Percentiles rank a stretch among this genome's conserved stretches.
Conservation (phyloP, 192 early-diverging fungal species). For the Cladochytrium replicatum region DNA sequence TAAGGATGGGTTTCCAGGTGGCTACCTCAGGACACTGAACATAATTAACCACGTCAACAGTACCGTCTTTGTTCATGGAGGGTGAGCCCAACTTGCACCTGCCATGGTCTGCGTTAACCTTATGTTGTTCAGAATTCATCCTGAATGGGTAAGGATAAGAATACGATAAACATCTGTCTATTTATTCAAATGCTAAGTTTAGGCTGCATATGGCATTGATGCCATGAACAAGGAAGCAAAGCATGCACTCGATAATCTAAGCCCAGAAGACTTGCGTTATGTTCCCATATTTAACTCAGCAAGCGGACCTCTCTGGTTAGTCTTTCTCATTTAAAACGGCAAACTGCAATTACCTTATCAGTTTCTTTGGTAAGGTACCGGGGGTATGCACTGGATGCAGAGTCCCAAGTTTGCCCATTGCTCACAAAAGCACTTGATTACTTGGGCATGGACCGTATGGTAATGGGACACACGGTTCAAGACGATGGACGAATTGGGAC, state of each 20-base stretch:
- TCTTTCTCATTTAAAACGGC: conserved; percentile 4
- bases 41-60: conserved; percentile 36
- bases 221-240: conserved; percentile 36
- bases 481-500: conserved; percentile 42
- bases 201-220: conserved; percentile 25
- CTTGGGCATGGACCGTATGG: conserved; percentile 49
- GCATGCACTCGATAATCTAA: conserved; percentile 10
- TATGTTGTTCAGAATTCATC: conserved; percentile 2
- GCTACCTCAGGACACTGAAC: conserved; percentile 27
- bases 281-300: conserved; percentile 24
- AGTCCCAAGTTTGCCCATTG: conserved; percentile 29
- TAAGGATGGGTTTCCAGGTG: conserved; percentile 43
- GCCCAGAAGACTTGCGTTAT: conserved; percentile 4
- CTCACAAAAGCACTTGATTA: conserved; percentile 32
- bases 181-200: conserved; percentile 14
- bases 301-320: conserved; percentile 31
- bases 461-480: conserved; percentile 63
- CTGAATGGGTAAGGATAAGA: conserved; percentile 24
- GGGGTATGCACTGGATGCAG: conserved; percentile 45
- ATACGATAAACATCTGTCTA: too few species aligned
- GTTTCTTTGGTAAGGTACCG: conserved; percentile 37
- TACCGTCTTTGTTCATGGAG: conserved; percentile 56
- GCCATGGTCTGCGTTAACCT: background rate
- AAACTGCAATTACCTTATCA: conserved; percentile 9
- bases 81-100: conserved; percentile 10